Evolutionary conservation across 169 alveolate species (phyloP).

Genomic region (Eimeria praecox): DNA sequence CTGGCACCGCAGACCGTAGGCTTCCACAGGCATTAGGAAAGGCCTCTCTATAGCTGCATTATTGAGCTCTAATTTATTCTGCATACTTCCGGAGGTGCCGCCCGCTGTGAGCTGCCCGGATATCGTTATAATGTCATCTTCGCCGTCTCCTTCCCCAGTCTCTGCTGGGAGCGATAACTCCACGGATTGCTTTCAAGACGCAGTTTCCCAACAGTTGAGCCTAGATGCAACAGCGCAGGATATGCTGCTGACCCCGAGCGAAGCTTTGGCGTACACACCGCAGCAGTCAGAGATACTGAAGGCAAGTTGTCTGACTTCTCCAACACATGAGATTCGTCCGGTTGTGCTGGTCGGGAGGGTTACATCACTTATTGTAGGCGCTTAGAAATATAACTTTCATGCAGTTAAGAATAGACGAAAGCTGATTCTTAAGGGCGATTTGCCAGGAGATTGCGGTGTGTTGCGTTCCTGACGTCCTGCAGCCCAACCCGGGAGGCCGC

Average conservation of each 20-base stretch:
- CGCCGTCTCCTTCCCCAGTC: constrained; percentile 58
- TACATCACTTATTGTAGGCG: not conserved
- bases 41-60: not conserved
- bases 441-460: not conserved
- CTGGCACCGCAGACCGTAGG: not conserved
- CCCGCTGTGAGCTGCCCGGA: not conserved
- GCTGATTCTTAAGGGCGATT: not conserved
- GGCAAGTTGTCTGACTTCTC: not conserved
- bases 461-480: not conserved
- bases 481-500: constrained; percentile 69
- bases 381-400: not conserved
- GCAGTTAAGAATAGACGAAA: not conserved
- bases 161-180: constrained; percentile 69
- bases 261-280: constrained; percentile 61
- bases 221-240: constrained; percentile 11
- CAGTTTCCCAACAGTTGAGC: constrained; percentile 62
- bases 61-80: not conserved
- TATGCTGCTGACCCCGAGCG: constrained; percentile 27
- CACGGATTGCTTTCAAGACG: constrained; percentile 64
- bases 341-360: not conserved
- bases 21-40: not conserved
- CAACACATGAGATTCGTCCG: not conserved
- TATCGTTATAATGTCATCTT: constrained; percentile 16
- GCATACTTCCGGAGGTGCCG: not conserved
- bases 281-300: constrained; percentile 58